Evolutionary conservation across 257 asterid species (phyloP), one percentile per base, ranked within the genome.

Genomic region (Orobanche coerulescens): DNA sequence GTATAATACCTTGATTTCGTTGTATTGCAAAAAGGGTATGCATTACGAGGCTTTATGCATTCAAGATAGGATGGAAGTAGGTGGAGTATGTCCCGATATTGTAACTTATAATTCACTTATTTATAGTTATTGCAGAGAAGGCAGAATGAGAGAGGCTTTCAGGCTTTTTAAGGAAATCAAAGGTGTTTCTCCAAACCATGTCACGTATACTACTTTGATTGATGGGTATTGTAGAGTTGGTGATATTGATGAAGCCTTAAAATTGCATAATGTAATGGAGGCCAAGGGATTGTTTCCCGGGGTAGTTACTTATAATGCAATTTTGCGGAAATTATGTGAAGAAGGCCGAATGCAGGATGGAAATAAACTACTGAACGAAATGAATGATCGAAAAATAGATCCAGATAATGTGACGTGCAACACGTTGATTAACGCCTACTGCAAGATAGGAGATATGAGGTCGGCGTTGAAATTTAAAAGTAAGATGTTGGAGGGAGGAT

Each of bases 1-100:
- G 5, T 88, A 70, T 58, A 92, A 92, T 63, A 88, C 94, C 2
- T 64, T 88, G 81, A 84, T 88, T 58, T 78, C 95, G 1, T 67
- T 92, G 86, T 92, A 88, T 65, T 85, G 95, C 71, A 82, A 77
- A 61, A 86, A 78, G 75, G 88, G 94, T 62, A 85, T 92, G 98
- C 91, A 92, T 72, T 88, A 92, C 30, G 95, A 92, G 75, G 94
- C 94, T 71, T 72, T 92, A 40, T 82, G 77, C 1, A 80, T 92
- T 66, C 96, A 86, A 67, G 90, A 92, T 62, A 79, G 94, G 82
- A 86, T 92, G 98, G 84, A 76, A 69, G 71, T 76, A 61, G 71
- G 76, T 12, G 88, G 85, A 43, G 66, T 92, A 10, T 60, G 71
- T 71, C 95, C 93, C 0, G 98, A 92, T 73, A 92, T 86, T 43